A percentile compares a stretch with the other conserved stretches of the same genome.
Evolutionary conservation across 2,329 filamentous ascomycete genomes (phyloP).

Genomic region (Juglanconis oblonga): DNA sequence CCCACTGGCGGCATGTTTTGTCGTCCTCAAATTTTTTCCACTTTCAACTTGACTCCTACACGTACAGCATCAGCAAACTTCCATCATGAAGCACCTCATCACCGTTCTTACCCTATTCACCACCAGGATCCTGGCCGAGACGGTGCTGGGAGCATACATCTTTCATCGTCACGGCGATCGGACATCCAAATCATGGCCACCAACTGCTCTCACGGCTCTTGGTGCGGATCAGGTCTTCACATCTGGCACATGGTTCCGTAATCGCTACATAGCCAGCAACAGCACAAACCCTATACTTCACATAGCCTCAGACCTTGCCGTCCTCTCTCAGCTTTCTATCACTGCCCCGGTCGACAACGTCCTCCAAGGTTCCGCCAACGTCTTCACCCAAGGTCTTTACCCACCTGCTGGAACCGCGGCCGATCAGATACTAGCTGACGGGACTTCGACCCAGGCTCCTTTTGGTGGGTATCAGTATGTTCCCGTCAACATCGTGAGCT

Average conservation of each 20-base stretch:
- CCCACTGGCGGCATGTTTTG: neutral
- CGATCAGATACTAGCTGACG: conserved; percentile 67
- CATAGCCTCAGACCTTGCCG: conserved; percentile 64
- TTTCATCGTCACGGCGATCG: conserved; percentile 90
- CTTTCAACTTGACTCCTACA: neutral
- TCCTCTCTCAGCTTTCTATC: conserved; percentile 67
- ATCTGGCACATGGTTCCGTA: conserved; percentile 72
- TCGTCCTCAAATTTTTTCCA: neutral
- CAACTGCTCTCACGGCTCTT: conserved; percentile 72
- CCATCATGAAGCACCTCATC: conserved; percentile 35
- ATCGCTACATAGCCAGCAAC: conserved; percentile 66
- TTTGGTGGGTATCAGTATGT: conserved; percentile 82
- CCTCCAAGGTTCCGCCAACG: conserved; percentile 74
- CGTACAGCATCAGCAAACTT: neutral
- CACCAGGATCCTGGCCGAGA: conserved; percentile 48
- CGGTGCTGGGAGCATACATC: conserved; percentile 77
- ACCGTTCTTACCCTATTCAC: conserved; percentile 37
- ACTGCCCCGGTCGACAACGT: conserved; percentile 73
- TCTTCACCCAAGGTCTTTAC: conserved; percentile 83
- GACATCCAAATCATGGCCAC: conserved; percentile 71
- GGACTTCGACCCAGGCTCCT: conserved; percentile 62
- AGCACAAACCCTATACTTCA: conserved; percentile 61
- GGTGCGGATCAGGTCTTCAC: conserved; percentile 74
- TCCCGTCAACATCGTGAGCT: conserved; percentile 62
- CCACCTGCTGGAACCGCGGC: conserved; percentile 63